Conservation (phyloP, 2,329 filamentous ascomycete species). For the Dactylellina drechsleri region DNA sequence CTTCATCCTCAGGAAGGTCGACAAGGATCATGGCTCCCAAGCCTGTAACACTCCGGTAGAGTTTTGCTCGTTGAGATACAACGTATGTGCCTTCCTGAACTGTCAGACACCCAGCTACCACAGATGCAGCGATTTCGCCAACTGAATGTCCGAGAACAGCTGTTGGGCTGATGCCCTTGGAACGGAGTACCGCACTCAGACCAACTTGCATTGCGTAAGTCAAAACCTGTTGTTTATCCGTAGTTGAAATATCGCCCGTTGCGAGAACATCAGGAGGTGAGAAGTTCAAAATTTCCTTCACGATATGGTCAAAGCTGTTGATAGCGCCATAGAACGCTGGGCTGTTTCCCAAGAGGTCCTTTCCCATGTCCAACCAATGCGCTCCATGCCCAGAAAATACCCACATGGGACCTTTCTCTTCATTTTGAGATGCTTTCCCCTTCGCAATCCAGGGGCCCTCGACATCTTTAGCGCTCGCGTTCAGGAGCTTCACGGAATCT, state of each 20-base stretch:
- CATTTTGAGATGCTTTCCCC: constrained; percentile 2
- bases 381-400: constrained; percentile 66
- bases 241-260: constrained; percentile 23
- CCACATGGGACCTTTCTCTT: constrained; percentile 54
- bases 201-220: constrained; percentile 62
- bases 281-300: background rate
- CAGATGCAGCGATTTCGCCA: constrained; percentile 63
- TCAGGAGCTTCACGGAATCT: background rate
- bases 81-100: constrained; percentile 61
- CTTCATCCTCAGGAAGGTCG: constrained; percentile 59
- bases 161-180: constrained; percentile 59
- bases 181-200: constrained; percentile 59
- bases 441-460: background rate
- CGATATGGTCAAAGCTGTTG: background rate
- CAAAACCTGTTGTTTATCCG: constrained; percentile 52
- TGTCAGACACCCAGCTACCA: constrained; percentile 60
- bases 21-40: constrained; percentile 60
- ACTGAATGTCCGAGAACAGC: constrained; percentile 64
- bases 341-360: constrained; percentile 59
- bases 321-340: constrained; percentile 14
- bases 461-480: background rate
- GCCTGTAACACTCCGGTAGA: constrained; percentile 36
- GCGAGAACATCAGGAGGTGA: constrained; percentile 1
- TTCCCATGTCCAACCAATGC: constrained; percentile 64
- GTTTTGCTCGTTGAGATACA: constrained; percentile 60